Evolutionary conservation across 768 basidiomycete species (phyloP), one percentile per base, ranked within the genome.

Genomic region (Russula griseocarnosa): DNA sequence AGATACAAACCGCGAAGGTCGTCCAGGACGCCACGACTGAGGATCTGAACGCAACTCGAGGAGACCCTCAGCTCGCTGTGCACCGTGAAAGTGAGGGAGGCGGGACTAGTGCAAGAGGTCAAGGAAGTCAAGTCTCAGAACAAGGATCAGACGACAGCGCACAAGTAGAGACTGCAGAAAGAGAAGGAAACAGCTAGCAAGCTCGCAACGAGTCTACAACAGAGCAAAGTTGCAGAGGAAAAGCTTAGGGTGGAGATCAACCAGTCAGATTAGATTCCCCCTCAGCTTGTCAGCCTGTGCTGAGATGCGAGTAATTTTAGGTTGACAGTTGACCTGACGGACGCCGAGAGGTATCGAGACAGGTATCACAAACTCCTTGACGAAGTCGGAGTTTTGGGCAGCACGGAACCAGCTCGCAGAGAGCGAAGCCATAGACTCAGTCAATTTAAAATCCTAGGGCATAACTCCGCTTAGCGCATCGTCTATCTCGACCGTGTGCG

Each of bases 401-500:
- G 81, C 83, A 14, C 81, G 87, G 13, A 91, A 93, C 67, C 81
- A 85, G 36, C 78, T 94, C 40, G 90, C 91, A 7, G 87, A 94
- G 70, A 86, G 86, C 47, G 94, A 96, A 72, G 85, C 88, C 0
- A 82, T 42, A 77, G 79, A n/a, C 80, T 96, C 49, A 86, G 88
- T 67, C 81, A 79, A 70, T 88, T 92, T 76, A 95, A 94, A 72
- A 88, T 96, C 62, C 76, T 94, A 20, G 85, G 91, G 0, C 93
- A 82, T 38, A 94, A 95, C 71, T 89, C 90, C 10, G 84, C 85
- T 1, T 93, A 96, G 74, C 83, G 86, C 63, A 93, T 97, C 69
- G 79, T 86, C 73, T 95, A 96, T 69, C 85, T 97, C 18, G 94
- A 95, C 63, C 81, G 86, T 59, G 84, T 97, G 58, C 81, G 94